phyloP scores from a whole-genome alignment of 768 basidiomycete species.

The Tylopilus intermedius region DNA sequence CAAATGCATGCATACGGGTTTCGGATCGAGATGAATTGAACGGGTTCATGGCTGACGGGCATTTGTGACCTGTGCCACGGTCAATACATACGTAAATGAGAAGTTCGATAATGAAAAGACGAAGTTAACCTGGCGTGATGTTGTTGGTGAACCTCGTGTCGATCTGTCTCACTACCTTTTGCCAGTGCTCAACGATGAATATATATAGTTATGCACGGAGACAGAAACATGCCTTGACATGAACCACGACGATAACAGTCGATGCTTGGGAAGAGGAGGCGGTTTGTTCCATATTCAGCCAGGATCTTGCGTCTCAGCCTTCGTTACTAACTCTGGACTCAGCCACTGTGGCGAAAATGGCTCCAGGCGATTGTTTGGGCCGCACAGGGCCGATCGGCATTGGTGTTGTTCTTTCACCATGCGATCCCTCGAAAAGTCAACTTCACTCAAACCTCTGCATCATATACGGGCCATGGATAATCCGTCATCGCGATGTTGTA shows the following conservation, averaged over 20 bases:
- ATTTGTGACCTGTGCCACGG: not conserved
- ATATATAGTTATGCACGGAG: not conserved
- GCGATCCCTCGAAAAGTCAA: not conserved
- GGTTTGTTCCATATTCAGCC: not conserved
- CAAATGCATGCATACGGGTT: not conserved
- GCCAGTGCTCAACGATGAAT: not conserved
- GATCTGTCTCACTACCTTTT: not conserved
- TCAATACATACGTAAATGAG: not conserved
- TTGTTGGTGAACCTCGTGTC: not conserved
- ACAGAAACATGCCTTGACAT: not conserved
- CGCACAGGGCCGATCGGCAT: constrained; percentile 14
- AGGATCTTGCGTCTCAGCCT: no score
- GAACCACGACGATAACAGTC: not conserved
- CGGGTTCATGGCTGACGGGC: not conserved
- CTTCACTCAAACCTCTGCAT: not conserved
- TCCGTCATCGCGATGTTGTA: not conserved
- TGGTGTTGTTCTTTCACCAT: no score
- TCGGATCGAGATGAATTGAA: not conserved
- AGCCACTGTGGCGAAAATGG: constrained; percentile 23
- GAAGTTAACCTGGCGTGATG: not conserved
- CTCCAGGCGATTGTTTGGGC: constrained; percentile 5
- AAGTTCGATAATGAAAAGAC: not conserved
- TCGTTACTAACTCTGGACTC: not conserved
- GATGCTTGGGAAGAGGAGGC: not conserved
- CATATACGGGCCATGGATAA: not conserved